Evolutionary conservation across 2,329 filamentous ascomycete genomes (phyloP), one percentile per base, ranked within the genome.

Genomic region (Aspergillus quadricinctus): DNA sequence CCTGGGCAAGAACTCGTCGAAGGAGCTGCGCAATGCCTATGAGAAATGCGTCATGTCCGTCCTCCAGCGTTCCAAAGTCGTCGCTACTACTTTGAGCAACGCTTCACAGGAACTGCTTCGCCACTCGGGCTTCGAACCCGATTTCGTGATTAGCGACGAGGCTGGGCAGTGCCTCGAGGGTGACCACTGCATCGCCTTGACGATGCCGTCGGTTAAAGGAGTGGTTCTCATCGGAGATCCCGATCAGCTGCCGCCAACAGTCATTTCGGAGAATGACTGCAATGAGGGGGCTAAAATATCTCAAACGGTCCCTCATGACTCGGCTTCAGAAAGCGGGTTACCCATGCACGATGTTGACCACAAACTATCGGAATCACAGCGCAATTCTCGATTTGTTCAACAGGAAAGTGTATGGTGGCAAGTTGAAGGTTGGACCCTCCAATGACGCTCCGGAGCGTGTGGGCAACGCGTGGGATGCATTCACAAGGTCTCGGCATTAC

Each of bases 61-160:
- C 27, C 37, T 55, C 17, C n/a, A n/a, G 6, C 6, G 14, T n/a
- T 46, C 40, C 14, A 51, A 23, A 21, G 48, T 52, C n/a, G 40
- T 55, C n/a, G 49, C 48, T 37, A 41, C 40, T 27, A 51, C 49
- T 11, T 48, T 55, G n/a, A 49, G 29, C 48, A 52, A 48, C 17
- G 53, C 49, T 37, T 55, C 35, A 3, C 35, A 43, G 3, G 28
- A 51, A 17, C 11, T 35, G 21, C 40, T 50, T 23, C 49, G 40
- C 3, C 14, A 41, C 14, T 23, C n/a, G 5, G 3, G 1, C 8
- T 61, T 62, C 49, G 0, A 23, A 3, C 61, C 61, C 23, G 51
- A 54, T 35, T 48, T 54, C 14, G n/a, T 63, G 17, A 25, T 61
- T n/a, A 56, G 57, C 28, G 59, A 63, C 14, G 57, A 63, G 28